phyloP scores from a whole-genome alignment of 225 moss, liverwort and hornwort species.

The Bryum argenteum region DNA sequence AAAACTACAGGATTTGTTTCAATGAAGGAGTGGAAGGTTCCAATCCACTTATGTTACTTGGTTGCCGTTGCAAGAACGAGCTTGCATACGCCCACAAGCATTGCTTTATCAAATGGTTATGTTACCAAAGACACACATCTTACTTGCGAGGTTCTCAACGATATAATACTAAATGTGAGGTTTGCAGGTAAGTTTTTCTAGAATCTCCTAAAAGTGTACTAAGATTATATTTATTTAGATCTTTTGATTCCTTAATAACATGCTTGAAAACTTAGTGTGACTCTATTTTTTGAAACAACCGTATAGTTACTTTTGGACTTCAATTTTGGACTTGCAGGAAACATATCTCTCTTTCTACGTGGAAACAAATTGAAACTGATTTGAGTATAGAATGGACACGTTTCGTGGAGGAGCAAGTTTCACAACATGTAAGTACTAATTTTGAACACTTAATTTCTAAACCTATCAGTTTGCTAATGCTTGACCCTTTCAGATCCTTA shows the following conservation, averaged over 20 bases:
- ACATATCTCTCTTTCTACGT: fast-evolving
- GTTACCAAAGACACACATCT: background rate
- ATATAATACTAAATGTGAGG: background rate
- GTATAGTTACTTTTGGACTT: too few relatives aligned
- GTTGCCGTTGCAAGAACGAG: fast-evolving
- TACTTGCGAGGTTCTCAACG: fast-evolving
- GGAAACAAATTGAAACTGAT: background rate
- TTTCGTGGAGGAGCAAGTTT: background rate
- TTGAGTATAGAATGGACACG: background rate
- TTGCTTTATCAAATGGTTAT: background rate
- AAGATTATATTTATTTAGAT: too few relatives aligned
- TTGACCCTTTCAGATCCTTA: too few relatives aligned
- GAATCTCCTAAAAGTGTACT: background rate
- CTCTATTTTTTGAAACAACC: background rate
- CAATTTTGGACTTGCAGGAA: background rate
- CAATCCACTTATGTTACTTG: background rate
- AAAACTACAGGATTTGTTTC: background rate
- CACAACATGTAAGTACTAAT: background rate
- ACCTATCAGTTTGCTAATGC: too few relatives aligned
- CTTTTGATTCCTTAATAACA: too few relatives aligned
- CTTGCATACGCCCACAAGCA: background rate
- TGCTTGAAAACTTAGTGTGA: background rate
- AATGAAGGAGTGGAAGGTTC: background rate
- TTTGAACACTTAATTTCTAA: too few relatives aligned
- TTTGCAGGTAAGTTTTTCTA: background rate